Evolutionary conservation across 768 basidiomycete species (phyloP).

Genomic region (Auriscalpium vulgare): DNA sequence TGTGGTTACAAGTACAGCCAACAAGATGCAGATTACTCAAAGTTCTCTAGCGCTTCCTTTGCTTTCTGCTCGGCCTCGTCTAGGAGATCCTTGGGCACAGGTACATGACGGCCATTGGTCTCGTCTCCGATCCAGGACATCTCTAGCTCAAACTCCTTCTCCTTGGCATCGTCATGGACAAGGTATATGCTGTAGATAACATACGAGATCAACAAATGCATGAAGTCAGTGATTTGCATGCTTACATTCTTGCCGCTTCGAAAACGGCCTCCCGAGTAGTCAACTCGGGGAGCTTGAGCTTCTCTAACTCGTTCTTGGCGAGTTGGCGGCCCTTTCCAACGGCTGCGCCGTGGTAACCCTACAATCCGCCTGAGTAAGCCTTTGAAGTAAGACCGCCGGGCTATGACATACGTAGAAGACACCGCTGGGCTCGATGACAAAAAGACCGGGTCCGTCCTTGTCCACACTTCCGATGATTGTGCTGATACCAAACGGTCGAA

Average conservation of each 20-base stretch:
- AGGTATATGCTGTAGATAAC: slow-evolving; percentile 70
- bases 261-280: slow-evolving; percentile 78
- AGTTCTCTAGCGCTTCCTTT: slow-evolving; percentile 73
- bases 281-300: slow-evolving; percentile 79
- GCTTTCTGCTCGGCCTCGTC: slow-evolving; percentile 84
- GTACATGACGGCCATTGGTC: slow-evolving; percentile 68
- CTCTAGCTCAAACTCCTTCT: slow-evolving; percentile 97
- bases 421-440: slow-evolving; percentile 91
- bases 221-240: slow-evolving; percentile 3
- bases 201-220: no score
- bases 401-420: slow-evolving; percentile 65
- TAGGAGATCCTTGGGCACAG: slow-evolving; percentile 79
- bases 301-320: slow-evolving; percentile 97
- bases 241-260: slow-evolving; percentile 94
- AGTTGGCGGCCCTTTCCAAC: slow-evolving; percentile 97
- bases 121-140: slow-evolving; percentile 94
- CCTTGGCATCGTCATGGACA: slow-evolving; percentile 96
- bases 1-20: slow-evolving; percentile 17
- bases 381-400: not conserved
- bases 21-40: slow-evolving; percentile 31
- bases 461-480: slow-evolving; percentile 87
- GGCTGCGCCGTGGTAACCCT: slow-evolving; percentile 97
- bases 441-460: slow-evolving; percentile 79
- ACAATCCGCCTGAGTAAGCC: not conserved
- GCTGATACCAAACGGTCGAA: slow-evolving; percentile 94